Percentiles rank a stretch among this genome's conserved stretches.
Evolutionary conservation across 345 rosid species (phyloP).

Genomic region (Leavenworthia alabamica): DNA sequence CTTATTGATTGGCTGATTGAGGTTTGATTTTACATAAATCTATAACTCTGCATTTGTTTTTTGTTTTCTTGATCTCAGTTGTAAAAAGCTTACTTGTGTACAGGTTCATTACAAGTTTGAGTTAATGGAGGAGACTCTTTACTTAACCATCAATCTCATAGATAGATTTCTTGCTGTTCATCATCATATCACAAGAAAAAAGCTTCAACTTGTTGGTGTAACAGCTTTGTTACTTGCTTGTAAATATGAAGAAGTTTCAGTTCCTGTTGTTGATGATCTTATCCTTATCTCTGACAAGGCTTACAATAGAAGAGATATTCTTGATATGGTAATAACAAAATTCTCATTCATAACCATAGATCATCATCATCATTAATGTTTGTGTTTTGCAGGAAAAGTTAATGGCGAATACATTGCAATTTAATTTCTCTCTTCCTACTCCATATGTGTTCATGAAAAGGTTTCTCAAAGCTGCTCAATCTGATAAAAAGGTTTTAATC

Average conservation of each 20-base stretch:
- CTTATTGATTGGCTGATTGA: constrained; percentile 92
- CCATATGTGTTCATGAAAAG: constrained; percentile 90
- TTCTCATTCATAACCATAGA: not conserved
- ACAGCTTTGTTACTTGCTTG: constrained; percentile 97
- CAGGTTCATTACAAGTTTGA: constrained; percentile 99
- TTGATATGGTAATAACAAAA: constrained; percentile 85
- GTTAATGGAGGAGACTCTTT: constrained; percentile 90
- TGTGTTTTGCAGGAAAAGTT: constrained; percentile 65
- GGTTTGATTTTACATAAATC: constrained; percentile 43
- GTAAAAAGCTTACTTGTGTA: not conserved
- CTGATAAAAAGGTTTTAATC: constrained; percentile 66
- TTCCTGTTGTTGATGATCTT: constrained; percentile 93
- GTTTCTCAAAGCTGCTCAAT: constrained; percentile 81
- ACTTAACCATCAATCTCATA: constrained; percentile 81
- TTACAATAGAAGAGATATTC: constrained; percentile 73
- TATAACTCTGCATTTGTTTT: not conserved
- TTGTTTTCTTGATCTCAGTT: not conserved
- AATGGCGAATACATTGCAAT: constrained; percentile 65
- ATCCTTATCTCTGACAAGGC: constrained; percentile 88
- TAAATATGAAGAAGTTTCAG: constrained; percentile 95
- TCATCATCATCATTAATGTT: not conserved
- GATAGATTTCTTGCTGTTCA: constrained; percentile 71
- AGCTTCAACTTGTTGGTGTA: constrained; percentile 91
- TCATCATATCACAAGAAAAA: constrained; percentile 61
- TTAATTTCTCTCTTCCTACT: constrained; percentile 76